Conservation (phyloP, 305 asterid genomes). For the Fraxinus dipetala region DNA sequence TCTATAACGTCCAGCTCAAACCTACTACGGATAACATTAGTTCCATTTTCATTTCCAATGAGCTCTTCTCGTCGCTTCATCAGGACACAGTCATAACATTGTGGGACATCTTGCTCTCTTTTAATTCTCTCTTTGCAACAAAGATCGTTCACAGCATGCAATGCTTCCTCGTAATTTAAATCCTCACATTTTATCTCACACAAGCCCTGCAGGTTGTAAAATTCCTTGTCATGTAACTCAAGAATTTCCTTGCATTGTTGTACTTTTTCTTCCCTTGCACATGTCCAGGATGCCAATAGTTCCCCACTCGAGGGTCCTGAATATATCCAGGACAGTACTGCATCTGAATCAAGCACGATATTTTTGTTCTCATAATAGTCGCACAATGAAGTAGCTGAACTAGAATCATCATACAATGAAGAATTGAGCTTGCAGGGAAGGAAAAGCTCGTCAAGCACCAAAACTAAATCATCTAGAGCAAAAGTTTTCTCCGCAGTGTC, state of each 20-base stretch:
- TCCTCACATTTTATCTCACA: conserved; percentile 85
- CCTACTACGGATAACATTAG: conserved; percentile 40
- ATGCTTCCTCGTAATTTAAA: conserved; percentile 72
- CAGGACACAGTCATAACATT: conserved; percentile 69
- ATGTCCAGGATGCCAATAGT: conserved; percentile 61
- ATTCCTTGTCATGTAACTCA: conserved; percentile 74
- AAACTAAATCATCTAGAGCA: conserved; percentile 57
- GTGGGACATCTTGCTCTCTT: conserved; percentile 52
- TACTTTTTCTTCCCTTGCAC: conserved; percentile 58
- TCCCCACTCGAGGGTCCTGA: conserved; percentile 67
- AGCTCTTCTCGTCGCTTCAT: conserved; percentile 70
- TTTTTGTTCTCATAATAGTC: conserved; percentile 36
- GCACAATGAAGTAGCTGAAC: conserved; percentile 34
- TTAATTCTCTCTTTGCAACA: conserved; percentile 78
- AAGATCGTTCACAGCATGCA: conserved; percentile 73
- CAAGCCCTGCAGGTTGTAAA: conserved; percentile 60
- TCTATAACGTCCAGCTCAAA: conserved; percentile 78
- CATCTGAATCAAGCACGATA: conserved; percentile 59
- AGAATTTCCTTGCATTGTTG: conserved; percentile 67
- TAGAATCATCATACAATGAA: conserved; percentile 29
- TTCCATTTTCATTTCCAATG: conserved; percentile 50
- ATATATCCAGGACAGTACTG: conserved; percentile 82
- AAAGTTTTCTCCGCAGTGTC: conserved; percentile 54
- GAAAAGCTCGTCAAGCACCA: conserved; percentile 65
- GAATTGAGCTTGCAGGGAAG: conserved; percentile 43